Base-by-base conservation (phyloP, 2,329 filamentous ascomycete species). In the Ambrosiella xylebori region DNA sequence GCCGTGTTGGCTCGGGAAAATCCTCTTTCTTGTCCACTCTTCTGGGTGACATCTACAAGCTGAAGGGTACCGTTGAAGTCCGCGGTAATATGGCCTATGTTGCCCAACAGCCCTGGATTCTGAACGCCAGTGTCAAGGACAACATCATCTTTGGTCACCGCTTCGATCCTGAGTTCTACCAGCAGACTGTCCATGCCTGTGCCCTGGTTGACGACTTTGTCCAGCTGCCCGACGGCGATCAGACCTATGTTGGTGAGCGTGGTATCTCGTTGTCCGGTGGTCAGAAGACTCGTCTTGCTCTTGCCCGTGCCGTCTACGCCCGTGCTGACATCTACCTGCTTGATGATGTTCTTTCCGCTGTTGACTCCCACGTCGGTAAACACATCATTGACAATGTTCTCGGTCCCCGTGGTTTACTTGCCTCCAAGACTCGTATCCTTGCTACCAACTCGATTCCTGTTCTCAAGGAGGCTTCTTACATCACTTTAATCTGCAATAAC, bases 91-190 rank as follows among this genome's bases (percentile, higher is more conserved):
- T 88, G 45, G 93, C 93, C 1, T 98, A 97, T 68, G 93, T 95
- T 60, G 87, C 89, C 13, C 94, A 98, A 69, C 83, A 87, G 65
- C 76, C 89, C 17, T 98, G 94, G 93, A 86, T 98, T 56, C 91
- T 97, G 83, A 98, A 98, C 67, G 93, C 93, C 7, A 95, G 87
- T 37, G 90, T 98, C 59, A 88, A 89, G 65, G 93, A 98, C 67
- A 98, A 98, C 67, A 95, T 98, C 64, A 77, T 96, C 3, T 98
- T 98, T 66, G 93, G 93, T 1, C 89, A 98, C 71, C 84, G 88
- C 52, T 96, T 86, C 75, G 91, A 98, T 69, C 84, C 90, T 4
- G 79, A 84, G 37, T 98, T 98, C 70, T 98, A 98, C 71, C 88
- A 97, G 58, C 84, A 86, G 66, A 96, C 91, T 0, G 77, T 98